Evolutionary conservation across 2,329 filamentous ascomycete genomes (phyloP), one percentile per base, ranked within the genome.

Genomic region (Alternaria incomplexa): DNA sequence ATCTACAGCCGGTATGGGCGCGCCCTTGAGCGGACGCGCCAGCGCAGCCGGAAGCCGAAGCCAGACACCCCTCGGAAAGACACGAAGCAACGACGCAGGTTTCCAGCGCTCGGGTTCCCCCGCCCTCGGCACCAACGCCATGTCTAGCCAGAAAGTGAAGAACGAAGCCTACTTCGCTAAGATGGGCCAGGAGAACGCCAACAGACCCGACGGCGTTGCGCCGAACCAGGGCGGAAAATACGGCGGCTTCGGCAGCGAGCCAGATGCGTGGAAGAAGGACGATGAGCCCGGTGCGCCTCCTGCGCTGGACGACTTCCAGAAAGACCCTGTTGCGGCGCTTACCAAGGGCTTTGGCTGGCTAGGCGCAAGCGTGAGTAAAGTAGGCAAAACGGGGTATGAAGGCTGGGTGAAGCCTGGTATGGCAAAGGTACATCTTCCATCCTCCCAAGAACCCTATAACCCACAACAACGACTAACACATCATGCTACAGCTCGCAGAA

Each of bases 331-430:
- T 66, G 94, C 88, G 1, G 93, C 95, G 15, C 81, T 99, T 71
- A 93, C 90, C 26, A 97, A 97, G 81, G 92, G 95, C 0, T 96
- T 98, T 74, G 95, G 95, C 9, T 98, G 96, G 93, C 93, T 98
- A 75, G 88, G 93, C 17, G 91, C 89, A 32, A 93, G 93, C 12
- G 93, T 98, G 45, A 90, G 89, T 25, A 97, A 96, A 85, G 92
- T 92, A 68, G 96, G 94, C 40, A 96, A 97, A 84, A 92, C 89
- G 15, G 91, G 97, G 23, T 97, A 97, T 78, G 91, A 96, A 70
- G 89, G 91, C 32, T 97, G 93, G 82, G 93, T 99, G 57, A 93
- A 97, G 81, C 96, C 96, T 10, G 96, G 93, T 26, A 93, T 96
- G 65, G 91, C 93, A 76, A 92, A 93, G 88, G 91, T 93, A 85